These are phyloP conservation scores for Neofusicoccum ribis DNA, from an alignment of 2,329 filamentous ascomycete genomes.

Conservation along the genomic window DNA sequence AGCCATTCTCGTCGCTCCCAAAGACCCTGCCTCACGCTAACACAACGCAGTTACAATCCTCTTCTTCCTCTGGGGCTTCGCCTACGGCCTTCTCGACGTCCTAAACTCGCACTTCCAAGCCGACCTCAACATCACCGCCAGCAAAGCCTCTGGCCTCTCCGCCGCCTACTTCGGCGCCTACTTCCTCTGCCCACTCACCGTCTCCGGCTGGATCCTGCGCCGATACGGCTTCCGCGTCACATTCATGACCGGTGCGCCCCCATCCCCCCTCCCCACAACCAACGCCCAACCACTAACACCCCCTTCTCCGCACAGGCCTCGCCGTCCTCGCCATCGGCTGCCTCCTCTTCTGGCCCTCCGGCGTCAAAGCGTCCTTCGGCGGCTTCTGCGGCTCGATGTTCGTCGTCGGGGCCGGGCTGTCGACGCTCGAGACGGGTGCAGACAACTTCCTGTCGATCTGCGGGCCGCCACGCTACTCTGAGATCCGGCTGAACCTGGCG, in stretches of 20 bases:
- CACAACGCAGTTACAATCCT: conserved; percentile 64
- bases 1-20: not conserved
- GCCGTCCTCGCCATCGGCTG: conserved; percentile 60
- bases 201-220: conserved; percentile 16
- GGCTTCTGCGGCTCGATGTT: conserved; percentile 64
- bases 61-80: conserved; percentile 88
- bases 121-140: conserved; percentile 62
- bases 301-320: not conserved
- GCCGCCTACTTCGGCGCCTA: conserved; percentile 73
- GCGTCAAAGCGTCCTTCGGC: conserved; percentile 64
- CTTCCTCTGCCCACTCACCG: conserved; percentile 59
- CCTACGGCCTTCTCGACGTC: conserved; percentile 81
- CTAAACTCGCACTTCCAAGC: conserved; percentile 71
- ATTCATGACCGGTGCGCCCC: conserved; percentile 14
- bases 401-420: conserved; percentile 61
- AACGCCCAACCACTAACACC: not conserved
- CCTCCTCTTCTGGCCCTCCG: conserved; percentile 57
- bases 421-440: conserved; percentile 60
- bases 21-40: not conserved
- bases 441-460: conserved; percentile 65
- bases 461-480: conserved; percentile 60
- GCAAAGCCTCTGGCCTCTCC: conserved; percentile 67
- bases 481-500: conserved; percentile 61
- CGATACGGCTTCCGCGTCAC: conserved; percentile 10
- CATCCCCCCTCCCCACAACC: not conserved